Base-by-base conservation (phyloP, 2,329 filamentous ascomycete species). In the Erysiphe pulchra region DNA sequence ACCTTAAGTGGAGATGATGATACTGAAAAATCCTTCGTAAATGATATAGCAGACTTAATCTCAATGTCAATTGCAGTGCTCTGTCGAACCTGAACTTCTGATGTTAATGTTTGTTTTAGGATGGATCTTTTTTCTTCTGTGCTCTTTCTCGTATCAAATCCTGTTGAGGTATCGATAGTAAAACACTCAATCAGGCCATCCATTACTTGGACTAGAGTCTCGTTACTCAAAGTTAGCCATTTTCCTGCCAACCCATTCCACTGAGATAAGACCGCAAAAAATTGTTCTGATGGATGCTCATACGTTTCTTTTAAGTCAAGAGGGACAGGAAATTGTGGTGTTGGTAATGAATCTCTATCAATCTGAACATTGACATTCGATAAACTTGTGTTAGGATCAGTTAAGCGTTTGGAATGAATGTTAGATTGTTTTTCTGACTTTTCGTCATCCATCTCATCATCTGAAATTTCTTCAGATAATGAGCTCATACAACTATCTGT, bases 1-100 rank as follows among this genome's bases (percentile, higher is more conserved):
- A 31, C n/a, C 13, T 42, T 11, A 42, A 13, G 40, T 28, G 20
- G 13, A 2, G 40, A 30, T 42, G 8, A n/a, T 28, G 40, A 42
- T 10, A 16, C 28, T 9, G 10, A 20, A 7, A 20, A 32, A 7
- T 31, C 28, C 7, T 42, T 42, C 5, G n/a, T 17, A 8, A 20
- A 28, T 30, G 20, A 42, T 30, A 42, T 80, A 1, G 83, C 83
- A 7, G 87, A 94, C 44, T 85, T 80, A 51, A 98, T 83, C 52
- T 92, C 90, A 46, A 98, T 82, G 59, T 98, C 90, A 31, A 98
- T 73, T 3, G 81, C 82, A 18, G 85, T 98, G 54, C 86, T 90
- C 55, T 87, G 80, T 50, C 87, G 75, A 49, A 95, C 76, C 52
- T 86, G 80, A 8, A 95, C 87, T 34, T 93, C 67, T 0, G 90